Conservation (phyloP, 1,139 yeast genomes). For the Candida dubliniensis region DNA sequence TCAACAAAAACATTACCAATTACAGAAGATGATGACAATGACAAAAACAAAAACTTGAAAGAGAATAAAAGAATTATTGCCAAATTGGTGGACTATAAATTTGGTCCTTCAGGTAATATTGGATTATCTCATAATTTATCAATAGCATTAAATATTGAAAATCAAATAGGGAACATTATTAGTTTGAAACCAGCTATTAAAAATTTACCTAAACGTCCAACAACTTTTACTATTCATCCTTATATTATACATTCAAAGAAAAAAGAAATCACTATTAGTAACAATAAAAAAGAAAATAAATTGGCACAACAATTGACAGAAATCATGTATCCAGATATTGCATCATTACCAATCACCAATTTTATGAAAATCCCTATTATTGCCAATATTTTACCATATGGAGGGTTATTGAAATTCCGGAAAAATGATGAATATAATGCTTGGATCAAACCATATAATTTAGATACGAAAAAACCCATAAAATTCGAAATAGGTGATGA, state of each 20-base stretch:
- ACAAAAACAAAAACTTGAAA: conserved; percentile 19
- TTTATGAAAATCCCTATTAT: conserved; percentile 51
- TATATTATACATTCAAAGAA: conserved; percentile 48
- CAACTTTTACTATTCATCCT: conserved; percentile 53
- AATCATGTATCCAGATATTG: conserved; percentile 12
- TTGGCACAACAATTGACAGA: conserved; percentile 19
- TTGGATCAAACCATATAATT: conserved; percentile 43
- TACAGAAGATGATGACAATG: neutral
- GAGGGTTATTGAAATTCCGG: conserved; percentile 61
- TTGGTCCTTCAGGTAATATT: conserved; percentile 41
- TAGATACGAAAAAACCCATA: conserved; percentile 26
- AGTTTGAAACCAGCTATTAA: conserved; percentile 52
- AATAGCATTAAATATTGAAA: conserved; percentile 55
- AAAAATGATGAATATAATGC: conserved; percentile 40
- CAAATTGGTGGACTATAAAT: conserved; percentile 39
- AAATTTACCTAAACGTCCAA: conserved; percentile 40
- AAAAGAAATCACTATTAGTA: conserved; percentile 1
- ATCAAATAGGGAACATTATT: conserved; percentile 54
- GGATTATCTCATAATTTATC: conserved; percentile 61
- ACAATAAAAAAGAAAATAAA: conserved; percentile 24
- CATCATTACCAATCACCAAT: conserved; percentile 45
- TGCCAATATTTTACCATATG: conserved; percentile 51
- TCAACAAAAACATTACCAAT: conserved; percentile 16
- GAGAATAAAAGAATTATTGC: conserved; percentile 57
- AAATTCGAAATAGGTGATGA: conserved; percentile 56